Conservation (phyloP, 306 rosid species). For the Fragaria iinumae region DNA sequence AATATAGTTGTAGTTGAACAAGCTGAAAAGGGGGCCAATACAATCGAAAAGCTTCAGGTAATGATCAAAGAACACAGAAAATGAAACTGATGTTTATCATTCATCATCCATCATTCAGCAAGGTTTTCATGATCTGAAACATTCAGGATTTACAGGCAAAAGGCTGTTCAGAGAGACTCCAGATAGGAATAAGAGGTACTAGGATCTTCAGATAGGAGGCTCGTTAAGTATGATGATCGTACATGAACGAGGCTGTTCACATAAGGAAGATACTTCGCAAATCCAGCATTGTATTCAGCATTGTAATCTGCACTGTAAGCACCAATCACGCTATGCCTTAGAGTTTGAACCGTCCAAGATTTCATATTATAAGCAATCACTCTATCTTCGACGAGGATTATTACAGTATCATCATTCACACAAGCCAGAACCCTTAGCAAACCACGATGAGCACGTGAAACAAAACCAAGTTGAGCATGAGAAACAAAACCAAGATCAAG, state of each 20-base stretch:
- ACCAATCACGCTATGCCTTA: background rate
- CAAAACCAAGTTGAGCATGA: background rate
- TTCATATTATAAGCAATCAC: conserved; percentile 26
- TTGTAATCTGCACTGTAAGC: background rate
- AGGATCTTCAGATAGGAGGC: conserved; percentile 4
- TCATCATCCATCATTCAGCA: background rate
- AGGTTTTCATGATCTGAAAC: background rate
- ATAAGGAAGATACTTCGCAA: conserved; percentile 30
- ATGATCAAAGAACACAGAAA: background rate
- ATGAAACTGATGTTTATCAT: background rate
- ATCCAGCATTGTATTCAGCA: background rate
- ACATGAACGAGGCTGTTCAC: conserved; percentile 35
- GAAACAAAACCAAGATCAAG: background rate
- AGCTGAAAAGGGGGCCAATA: background rate
- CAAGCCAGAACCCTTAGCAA: conserved; percentile 24
- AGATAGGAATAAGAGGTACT: background rate
- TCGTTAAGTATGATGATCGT: background rate
- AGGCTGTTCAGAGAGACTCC: background rate
- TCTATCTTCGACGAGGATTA: conserved; percentile 3
- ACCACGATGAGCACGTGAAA: background rate
- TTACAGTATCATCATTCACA: conserved; percentile 25
- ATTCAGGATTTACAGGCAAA: background rate
- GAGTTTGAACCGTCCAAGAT: background rate
- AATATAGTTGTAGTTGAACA: background rate
- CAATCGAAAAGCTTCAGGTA: background rate